Base-by-base conservation (phyloP, 768 basidiomycete genomes). In the Tricholoma terreum region DNA sequence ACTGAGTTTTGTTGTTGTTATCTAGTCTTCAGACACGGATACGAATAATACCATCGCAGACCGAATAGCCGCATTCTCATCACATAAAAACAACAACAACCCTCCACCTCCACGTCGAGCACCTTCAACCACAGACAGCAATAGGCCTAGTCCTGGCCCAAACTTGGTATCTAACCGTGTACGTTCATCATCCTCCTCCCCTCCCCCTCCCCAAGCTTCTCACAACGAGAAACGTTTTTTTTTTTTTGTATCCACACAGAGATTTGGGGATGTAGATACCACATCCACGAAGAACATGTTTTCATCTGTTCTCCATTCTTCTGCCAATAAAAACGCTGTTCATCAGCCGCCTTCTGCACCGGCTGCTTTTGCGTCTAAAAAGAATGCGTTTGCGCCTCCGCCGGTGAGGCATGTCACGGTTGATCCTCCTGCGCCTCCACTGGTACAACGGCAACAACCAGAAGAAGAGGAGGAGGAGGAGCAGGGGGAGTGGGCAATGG, bases 401-500 rank as follows among this genome's bases (percentile, higher is more conserved):
- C 65, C 69, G 22, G 51, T 59, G 22, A 55, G 54, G 34, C 50
- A 58, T 14, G n/a, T n/a, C n/a, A n/a, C n/a, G n/a, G n/a, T 65
- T 35, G 64, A n/a, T 57, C 65, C 21, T 55, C 65, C 66, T 10
- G 67, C 69, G 8, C 65, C 71, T 17, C 68, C 72, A 22, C n/a
- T n/a, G n/a, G n/a, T n/a, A n/a, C 57, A 67, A 48, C 68, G 64
- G 27, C 64, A 66, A 6, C 72, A 73, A 35, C 72, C 70, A 31
- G 68, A 71, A 52, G 70, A 71, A 31, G 68, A 71, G 52, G 70
- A 71, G 52, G 64, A 75, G 33, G 76, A 72, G 50, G 64, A 63
- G 8, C 63, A 71, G 34, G 89, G 87, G 4, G 86, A 89, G 59
- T 92, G 90, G 90, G 89, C 83, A 14, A 84, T 91, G 63, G 90